Evolutionary conservation across 805 yeast genomes (phyloP).

Genomic region (Pichia kluyveri): DNA sequence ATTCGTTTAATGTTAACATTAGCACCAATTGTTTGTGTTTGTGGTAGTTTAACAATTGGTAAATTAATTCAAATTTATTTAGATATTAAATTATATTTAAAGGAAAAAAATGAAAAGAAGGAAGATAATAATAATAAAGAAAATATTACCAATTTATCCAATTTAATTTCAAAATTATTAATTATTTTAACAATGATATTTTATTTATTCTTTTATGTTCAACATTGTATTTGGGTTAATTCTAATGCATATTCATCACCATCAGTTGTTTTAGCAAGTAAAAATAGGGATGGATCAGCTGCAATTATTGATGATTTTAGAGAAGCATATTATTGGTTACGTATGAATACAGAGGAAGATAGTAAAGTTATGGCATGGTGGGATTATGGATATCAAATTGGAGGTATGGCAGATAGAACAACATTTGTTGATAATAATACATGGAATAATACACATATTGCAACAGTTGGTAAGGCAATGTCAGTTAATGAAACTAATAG

Average conservation of each 20-base stretch:
- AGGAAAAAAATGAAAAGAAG: slow-evolving; percentile 13
- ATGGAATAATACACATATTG: slow-evolving; percentile 99
- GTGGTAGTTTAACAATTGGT: slow-evolving; percentile 83
- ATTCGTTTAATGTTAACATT: slow-evolving; percentile 93
- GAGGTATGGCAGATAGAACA: slow-evolving; percentile 99
- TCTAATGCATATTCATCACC: slow-evolving; percentile 95
- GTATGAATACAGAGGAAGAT: slow-evolving; percentile 96
- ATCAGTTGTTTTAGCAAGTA: slow-evolving; percentile 86
- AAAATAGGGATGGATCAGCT: slow-evolving; percentile 76
- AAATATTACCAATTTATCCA: slow-evolving; percentile 10
- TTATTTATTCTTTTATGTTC: slow-evolving; percentile 73
- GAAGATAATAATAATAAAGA: slow-evolving; percentile 7
- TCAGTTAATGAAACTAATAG: slow-evolving; percentile 80
- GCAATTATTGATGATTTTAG: slow-evolving; percentile 90
- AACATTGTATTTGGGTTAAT: slow-evolving; percentile 97
- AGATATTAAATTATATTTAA: slow-evolving; percentile 36
- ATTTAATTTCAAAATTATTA: slow-evolving; percentile 43
- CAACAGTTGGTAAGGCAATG: slow-evolving; percentile 98
- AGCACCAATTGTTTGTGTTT: slow-evolving; percentile 92
- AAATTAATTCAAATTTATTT: slow-evolving; percentile 75
- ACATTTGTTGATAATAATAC: slow-evolving; percentile 98
- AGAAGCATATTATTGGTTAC: slow-evolving; percentile 97
- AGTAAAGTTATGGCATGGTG: slow-evolving; percentile 98
- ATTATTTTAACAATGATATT: slow-evolving; percentile 62
- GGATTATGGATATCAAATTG: slow-evolving; percentile 99